These are phyloP conservation scores for Escallonia rubra DNA, from an alignment of 129 eudicot species.

Conservation along the genomic window DNA sequence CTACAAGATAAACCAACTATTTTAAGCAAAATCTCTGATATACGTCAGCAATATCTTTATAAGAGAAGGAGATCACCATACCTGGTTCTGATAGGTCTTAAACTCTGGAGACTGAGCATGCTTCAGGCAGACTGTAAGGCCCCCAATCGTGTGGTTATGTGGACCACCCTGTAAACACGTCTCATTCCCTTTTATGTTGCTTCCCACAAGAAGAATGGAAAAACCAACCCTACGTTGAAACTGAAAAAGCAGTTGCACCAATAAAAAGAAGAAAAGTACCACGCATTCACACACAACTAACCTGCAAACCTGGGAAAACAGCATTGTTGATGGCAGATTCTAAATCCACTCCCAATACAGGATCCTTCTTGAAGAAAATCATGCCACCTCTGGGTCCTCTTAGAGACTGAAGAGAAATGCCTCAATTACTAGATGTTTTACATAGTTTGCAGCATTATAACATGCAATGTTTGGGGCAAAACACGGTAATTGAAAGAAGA, in stretches of 20 bases:
- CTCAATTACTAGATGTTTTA: not conserved
- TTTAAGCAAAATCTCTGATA: not conserved
- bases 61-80: slow-evolving; percentile 12
- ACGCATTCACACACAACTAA: slow-evolving; percentile 6
- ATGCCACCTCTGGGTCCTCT: slow-evolving; percentile 99
- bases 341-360: slow-evolving; percentile 79
- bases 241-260: not conserved
- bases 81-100: slow-evolving; percentile 82
- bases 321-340: slow-evolving; percentile 98
- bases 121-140: slow-evolving; percentile 90
- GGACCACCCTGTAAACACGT: slow-evolving; percentile 81
- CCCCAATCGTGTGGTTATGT: slow-evolving; percentile 94
- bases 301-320: slow-evolving; percentile 99
- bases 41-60: not conserved
- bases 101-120: slow-evolving; percentile 92
- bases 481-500: too few relatives aligned
- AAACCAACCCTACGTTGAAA: not conserved
- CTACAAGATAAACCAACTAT: slow-evolving; percentile 28
- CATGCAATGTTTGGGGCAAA: not conserved
- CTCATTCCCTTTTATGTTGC: not conserved
- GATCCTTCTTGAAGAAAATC: slow-evolving; percentile 87
- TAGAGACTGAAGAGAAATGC: slow-evolving; percentile 56
- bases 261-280: not conserved
- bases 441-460: too few relatives aligned
- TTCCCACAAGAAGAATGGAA: not conserved